Evolutionary conservation across 441 rosid species (phyloP).

Genomic region (Iberis amara): DNA sequence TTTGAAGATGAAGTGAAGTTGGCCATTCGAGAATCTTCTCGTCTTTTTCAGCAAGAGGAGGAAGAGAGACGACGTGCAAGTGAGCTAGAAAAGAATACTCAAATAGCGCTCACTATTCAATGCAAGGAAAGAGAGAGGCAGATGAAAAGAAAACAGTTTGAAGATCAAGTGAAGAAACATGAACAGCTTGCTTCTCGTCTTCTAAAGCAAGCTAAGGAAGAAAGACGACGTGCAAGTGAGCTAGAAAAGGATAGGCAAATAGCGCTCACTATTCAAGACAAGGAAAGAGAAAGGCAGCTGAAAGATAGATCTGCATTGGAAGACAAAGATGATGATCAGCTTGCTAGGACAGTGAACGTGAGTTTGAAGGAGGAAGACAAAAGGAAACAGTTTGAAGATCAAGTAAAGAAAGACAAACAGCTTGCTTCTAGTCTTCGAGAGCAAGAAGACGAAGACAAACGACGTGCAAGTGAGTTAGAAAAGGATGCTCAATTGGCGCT

Average conservation of each 20-base stretch:
- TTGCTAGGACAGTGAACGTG: neutral
- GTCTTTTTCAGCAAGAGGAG: neutral
- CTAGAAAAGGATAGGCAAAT: slow-evolving; percentile 17
- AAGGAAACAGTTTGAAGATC: neutral
- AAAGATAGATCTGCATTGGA: neutral
- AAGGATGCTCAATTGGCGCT: slow-evolving; percentile 15
- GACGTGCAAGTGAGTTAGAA: slow-evolving; percentile 3
- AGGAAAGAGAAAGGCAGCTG: slow-evolving; percentile 10
- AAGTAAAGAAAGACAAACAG: slow-evolving; percentile 39
- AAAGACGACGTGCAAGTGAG: slow-evolving; percentile 1
- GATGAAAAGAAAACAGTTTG: neutral
- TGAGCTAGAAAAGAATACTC: slow-evolving; percentile 13
- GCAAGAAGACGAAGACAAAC: neutral
- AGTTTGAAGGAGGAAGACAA: slow-evolving; percentile 5
- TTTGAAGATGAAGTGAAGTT: too few relatives aligned
- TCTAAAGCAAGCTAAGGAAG: neutral
- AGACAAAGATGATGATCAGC: neutral
- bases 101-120: slow-evolving; percentile 4
- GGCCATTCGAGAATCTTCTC: slow-evolving; percentile 12
- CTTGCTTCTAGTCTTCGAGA: slow-evolving; percentile 34
- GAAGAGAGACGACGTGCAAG: slow-evolving; percentile 3
- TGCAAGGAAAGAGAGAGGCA: slow-evolving; percentile 9
- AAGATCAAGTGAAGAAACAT: slow-evolving; percentile 32
- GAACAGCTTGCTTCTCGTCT: slow-evolving; percentile 36
- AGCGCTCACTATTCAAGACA: neutral